A percentile compares a stretch with the other conserved stretches of the same genome.
phyloP scores from a whole-genome alignment of 2,329 filamentous ascomycete species.

The Dactylellina sp. region DNA sequence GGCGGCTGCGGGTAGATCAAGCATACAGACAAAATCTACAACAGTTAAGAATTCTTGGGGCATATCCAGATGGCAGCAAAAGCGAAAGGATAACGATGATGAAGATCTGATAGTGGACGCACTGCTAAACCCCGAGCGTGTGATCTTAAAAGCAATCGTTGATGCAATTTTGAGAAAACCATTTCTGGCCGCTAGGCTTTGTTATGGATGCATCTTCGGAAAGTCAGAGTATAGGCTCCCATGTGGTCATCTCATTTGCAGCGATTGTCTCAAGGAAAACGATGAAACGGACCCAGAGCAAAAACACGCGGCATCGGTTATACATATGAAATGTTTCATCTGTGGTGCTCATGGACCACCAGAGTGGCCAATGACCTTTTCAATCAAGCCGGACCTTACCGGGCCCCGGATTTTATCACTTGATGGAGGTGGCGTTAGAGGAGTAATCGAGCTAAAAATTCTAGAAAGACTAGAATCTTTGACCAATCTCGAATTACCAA shows the following conservation, averaged over 20 bases:
- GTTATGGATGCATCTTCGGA: conserved; percentile 7
- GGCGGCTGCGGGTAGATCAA: neutral
- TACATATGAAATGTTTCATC: conserved; percentile 8
- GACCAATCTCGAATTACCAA: conserved; percentile 12
- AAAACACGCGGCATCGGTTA: neutral
- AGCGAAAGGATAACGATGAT: neutral
- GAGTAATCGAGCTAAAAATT: conserved; percentile 5
- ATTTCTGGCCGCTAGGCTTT: neutral
- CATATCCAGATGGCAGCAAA: neutral
- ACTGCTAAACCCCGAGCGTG: too few relatives aligned
- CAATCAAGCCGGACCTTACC: conserved; percentile 6
- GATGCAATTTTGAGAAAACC: neutral
- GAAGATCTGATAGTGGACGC: too few relatives aligned
- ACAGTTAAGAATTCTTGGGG: neutral
- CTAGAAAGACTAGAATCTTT: conserved; percentile 2
- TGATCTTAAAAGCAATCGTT: too few relatives aligned
- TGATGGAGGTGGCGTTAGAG: conserved; percentile 31
- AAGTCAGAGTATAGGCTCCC: conserved; percentile 12
- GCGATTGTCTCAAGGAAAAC: conserved; percentile 1
- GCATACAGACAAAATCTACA: neutral
- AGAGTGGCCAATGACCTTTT: conserved; percentile 6
- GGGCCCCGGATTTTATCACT: conserved; percentile 16
- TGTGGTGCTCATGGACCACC: neutral
- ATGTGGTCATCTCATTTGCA: conserved; percentile 16
- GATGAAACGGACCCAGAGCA: too few relatives aligned